Base-by-base conservation (phyloP, 1,139 yeast species). In the Debaryomycetaceae sp. region DNA sequence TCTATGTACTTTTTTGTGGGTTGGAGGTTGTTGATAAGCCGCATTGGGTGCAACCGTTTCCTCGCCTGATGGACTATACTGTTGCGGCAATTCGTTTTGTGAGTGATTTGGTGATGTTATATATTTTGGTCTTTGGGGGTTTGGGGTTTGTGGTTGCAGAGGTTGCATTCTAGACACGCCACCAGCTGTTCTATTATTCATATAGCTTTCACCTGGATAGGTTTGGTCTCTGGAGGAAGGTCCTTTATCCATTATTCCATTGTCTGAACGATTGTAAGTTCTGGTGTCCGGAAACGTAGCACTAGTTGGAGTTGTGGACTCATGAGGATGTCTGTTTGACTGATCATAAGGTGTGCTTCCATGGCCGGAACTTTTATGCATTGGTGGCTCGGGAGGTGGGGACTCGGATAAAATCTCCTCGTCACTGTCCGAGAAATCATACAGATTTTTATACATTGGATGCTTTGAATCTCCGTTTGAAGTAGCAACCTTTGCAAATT, bases 21-120 rank as follows among this genome's bases (percentile, higher is more conserved):
- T 24, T 13, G 46, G 45, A 24, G 31, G 44, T 22, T 49, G 47
- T 22, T 45, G 50, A 24, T 44, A 48, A 3, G 47, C 51, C 20
- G 37, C 39, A 11, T 47, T 31, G 37, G 54, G 49, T 6, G 53
- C 49, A 20, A 45, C 41, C 13, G 48, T 41, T 20, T 36, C 33
- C 20, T 39, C 45, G n/a, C 8, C 31, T 17, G 27, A 24, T 6
- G 37, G 35, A 20, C 22, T 5, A 38, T 56, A 57, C 8, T 50
- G 31, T 27, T 27, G 45, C 23, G 60, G 59, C 1, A 55, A 27
- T 37, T 59, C 62, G 47, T 68, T 69, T 49, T 69, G 75, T 6
- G 68, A 55, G 34, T 56, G 55, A 48, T 65, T 68, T 14, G 75
- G 76, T 11, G 72, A 66, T 6, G 63, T 55, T 36, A 69, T 70